These are phyloP conservation scores for Tetraselmis chui DNA, from an alignment of 139 green algal genomes.

Conservation along the genomic window DNA sequence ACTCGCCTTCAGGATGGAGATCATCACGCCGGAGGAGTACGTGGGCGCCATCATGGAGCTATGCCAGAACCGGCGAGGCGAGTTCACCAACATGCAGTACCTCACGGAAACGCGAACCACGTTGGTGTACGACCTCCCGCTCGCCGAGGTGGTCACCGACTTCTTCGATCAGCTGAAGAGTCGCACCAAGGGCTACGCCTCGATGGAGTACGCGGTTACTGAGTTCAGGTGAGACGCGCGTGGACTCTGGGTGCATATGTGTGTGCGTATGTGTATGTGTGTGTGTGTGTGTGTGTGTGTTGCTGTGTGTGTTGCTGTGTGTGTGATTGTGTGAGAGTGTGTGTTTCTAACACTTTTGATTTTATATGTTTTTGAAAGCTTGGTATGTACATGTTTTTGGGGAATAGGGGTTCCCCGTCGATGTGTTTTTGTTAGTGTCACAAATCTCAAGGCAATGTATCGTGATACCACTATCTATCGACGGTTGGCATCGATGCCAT, in stretches of 20 bases:
- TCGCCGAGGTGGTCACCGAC: conserved; percentile 95
- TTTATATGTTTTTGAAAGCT: no score
- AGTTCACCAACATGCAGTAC: conserved; percentile 95
- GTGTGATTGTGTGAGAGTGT: no score
- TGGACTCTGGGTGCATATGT: not conserved
- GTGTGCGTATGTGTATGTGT: no score
- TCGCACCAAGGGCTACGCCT: conserved; percentile 85
- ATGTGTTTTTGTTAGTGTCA: no score
- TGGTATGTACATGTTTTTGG: no score
- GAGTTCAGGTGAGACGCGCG: conserved; percentile 60
- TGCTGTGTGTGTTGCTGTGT: no score
- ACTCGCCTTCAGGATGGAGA: conserved; percentile 46
- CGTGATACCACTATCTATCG: no score
- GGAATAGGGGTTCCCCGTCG: no score
- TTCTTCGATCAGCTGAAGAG: conserved; percentile 97
- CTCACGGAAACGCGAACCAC: conserved; percentile 78
- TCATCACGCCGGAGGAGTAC: conserved; percentile 82
- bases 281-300: no score
- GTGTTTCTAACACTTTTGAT: no score
- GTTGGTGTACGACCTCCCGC: conserved; percentile 88
- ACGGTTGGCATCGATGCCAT: no score
- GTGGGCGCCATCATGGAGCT: conserved; percentile 96
- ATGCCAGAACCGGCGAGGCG: conserved; percentile 49
- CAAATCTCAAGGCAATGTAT: no score
- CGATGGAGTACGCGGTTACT: conserved; percentile 88